Conservation (phyloP, 768 basidiomycete genomes). For the Boletus coccyginus region DNA sequence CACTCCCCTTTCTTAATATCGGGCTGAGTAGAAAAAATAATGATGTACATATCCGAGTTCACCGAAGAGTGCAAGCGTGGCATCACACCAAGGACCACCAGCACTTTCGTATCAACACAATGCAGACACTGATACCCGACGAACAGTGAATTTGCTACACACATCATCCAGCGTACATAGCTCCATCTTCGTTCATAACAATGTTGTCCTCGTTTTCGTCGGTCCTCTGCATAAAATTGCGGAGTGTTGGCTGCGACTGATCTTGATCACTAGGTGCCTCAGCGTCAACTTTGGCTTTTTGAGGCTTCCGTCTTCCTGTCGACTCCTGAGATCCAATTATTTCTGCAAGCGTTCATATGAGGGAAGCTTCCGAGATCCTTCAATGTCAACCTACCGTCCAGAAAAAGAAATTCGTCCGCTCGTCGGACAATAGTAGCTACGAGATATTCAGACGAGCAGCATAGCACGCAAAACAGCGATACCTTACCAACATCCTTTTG, state of each 20-base stretch:
- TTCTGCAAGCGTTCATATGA: conserved; percentile 37
- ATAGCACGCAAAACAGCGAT: not conserved
- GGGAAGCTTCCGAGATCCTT: not conserved
- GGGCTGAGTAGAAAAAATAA: conserved; percentile 6
- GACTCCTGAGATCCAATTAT: conserved; percentile 56
- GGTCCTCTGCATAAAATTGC: conserved; percentile 44
- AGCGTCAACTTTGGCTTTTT: conserved; percentile 28
- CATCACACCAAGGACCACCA: too few species aligned
- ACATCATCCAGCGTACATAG: conserved; percentile 44
- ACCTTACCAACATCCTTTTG: conserved; percentile 74
- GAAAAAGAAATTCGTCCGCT: conserved; percentile 74
- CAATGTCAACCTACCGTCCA: conserved; percentile 54
- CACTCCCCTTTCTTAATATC: not conserved
- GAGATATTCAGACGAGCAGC: not conserved
- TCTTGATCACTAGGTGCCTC: conserved; percentile 17
- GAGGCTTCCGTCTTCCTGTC: conserved; percentile 41
- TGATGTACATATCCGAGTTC: not conserved
- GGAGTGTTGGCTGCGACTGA: conserved; percentile 39
- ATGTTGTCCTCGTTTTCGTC: conserved; percentile 36
- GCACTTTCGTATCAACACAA: too few species aligned
- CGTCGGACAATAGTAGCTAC: conserved; percentile 60
- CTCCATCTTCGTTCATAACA: conserved; percentile 59
- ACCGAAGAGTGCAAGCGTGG: too few species aligned
- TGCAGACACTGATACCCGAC: too few species aligned
- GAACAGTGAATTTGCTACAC: not conserved